Conservation (phyloP, 2,329 filamentous ascomycete species). For the Aspergillus pseudoviridinutans region DNA sequence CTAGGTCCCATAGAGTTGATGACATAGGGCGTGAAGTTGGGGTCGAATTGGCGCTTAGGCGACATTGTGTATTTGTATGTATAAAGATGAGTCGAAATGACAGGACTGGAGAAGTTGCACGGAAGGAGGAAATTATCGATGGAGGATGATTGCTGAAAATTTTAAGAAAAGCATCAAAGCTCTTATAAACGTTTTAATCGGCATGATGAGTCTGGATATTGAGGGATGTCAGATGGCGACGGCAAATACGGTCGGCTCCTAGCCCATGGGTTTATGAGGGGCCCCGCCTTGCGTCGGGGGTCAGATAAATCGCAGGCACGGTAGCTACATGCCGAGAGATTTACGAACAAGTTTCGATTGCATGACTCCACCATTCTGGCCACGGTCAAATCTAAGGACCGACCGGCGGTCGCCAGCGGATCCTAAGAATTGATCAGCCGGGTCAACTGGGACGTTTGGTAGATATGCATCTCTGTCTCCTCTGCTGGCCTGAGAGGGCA, state of each 20-base stretch:
- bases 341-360: neutral
- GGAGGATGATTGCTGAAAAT: neutral
- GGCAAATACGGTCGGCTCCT: neutral
- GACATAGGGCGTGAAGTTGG: conserved; percentile 70
- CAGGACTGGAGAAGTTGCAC: neutral
- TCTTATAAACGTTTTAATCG: neutral
- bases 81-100: neutral
- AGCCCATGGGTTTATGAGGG: neutral
- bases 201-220: neutral
- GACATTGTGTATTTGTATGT: conserved; percentile 14
- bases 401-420: too few species aligned
- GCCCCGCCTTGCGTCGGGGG: neutral
- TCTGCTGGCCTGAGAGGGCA: neutral
- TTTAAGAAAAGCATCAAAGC: neutral
- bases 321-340: neutral
- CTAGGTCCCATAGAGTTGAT: conserved; percentile 70
- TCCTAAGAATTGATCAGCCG: neutral
- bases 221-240: neutral
- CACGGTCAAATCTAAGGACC: neutral
- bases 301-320: neutral
- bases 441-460: neutral
- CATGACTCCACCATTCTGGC: neutral
- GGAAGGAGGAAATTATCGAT: neutral
- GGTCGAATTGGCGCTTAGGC: conserved; percentile 49
- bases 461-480: neutral